These are phyloP conservation scores for Linderniella brevidens DNA, from an alignment of 257 asterid species.

Conservation along the genomic window DNA sequence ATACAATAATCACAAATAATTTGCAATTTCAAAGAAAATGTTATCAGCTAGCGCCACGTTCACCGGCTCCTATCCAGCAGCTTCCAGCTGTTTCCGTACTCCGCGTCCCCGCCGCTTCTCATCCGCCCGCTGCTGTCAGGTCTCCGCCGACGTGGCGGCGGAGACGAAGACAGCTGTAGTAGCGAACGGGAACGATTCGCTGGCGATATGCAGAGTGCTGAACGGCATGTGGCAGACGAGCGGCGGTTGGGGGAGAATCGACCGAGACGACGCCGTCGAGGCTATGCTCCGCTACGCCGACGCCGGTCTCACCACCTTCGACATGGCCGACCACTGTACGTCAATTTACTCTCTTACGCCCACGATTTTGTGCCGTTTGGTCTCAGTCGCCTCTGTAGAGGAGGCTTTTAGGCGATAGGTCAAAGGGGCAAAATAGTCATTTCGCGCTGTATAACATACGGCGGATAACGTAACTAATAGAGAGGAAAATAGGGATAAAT, in stretches of 20 bases:
- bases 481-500: neutral
- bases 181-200: constrained; percentile 53
- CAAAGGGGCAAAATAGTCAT: constrained; percentile 13
- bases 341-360: constrained; percentile 13
- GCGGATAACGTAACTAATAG: constrained; percentile 9
- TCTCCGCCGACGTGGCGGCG: constrained; percentile 29
- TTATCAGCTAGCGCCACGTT: too few relatives aligned
- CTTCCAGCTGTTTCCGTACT: too few relatives aligned
- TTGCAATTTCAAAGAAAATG: too few relatives aligned
- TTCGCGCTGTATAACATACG: constrained; percentile 1
- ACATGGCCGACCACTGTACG: constrained; percentile 96
- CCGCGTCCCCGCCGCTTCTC: too few relatives aligned
- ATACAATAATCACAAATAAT: too few relatives aligned
- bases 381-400: too few relatives aligned
- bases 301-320: constrained; percentile 88
- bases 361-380: neutral
- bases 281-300: constrained; percentile 80
- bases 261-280: constrained; percentile 81
- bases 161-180: constrained; percentile 23
- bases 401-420: too few relatives aligned
- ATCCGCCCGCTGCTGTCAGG: constrained; percentile 36
- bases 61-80: too few relatives aligned
- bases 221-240: constrained; percentile 98
- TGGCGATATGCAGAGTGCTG: constrained; percentile 78
- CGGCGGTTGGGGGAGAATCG: constrained; percentile 95